Conservation (phyloP, 345 rosid species). For the Pseudoturritis turrita region DNA sequence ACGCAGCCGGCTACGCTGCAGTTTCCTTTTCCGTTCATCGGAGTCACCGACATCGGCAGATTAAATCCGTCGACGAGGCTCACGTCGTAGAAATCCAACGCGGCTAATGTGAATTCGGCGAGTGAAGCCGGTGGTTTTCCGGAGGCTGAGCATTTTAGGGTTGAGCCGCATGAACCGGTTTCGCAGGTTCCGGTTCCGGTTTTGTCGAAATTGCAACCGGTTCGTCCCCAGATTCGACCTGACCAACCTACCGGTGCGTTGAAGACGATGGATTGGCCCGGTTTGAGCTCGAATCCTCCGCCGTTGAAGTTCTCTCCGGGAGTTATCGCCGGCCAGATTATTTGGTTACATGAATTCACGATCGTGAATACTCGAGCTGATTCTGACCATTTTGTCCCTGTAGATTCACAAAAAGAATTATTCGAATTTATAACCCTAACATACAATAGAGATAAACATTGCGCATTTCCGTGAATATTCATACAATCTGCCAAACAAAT, state of each 20-base stretch:
- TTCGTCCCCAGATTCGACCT: conserved; percentile 88
- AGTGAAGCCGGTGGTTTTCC: conserved; percentile 74
- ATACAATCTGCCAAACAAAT: not conserved
- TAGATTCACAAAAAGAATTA: not conserved
- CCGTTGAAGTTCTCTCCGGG: conserved; percentile 54
- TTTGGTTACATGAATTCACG: conserved; percentile 55
- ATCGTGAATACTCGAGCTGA: conserved; percentile 65
- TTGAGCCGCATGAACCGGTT: conserved; percentile 67
- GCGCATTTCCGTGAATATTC: not conserved
- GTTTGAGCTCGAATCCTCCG: conserved; percentile 53
- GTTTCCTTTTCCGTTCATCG: conserved; percentile 65
- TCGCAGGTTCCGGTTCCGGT: conserved; percentile 62
- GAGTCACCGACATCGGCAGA: conserved; percentile 53
- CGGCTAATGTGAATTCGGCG: conserved; percentile 71
- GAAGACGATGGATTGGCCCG: conserved; percentile 55
- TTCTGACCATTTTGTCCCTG: conserved; percentile 40
- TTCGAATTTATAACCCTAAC: not conserved
- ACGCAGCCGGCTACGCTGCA: conserved; percentile 66
- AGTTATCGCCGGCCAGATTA: conserved; percentile 73
- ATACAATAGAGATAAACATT: not conserved
- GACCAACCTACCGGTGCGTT: conserved; percentile 68
- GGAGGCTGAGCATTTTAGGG: conserved; percentile 54
- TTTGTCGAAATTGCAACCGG: conserved; percentile 62
- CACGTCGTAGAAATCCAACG: conserved; percentile 62
- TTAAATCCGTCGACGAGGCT: conserved; percentile 96